Conservation (phyloP, 2,329 filamentous ascomycete species). For the Fusarium sp. region DNA sequence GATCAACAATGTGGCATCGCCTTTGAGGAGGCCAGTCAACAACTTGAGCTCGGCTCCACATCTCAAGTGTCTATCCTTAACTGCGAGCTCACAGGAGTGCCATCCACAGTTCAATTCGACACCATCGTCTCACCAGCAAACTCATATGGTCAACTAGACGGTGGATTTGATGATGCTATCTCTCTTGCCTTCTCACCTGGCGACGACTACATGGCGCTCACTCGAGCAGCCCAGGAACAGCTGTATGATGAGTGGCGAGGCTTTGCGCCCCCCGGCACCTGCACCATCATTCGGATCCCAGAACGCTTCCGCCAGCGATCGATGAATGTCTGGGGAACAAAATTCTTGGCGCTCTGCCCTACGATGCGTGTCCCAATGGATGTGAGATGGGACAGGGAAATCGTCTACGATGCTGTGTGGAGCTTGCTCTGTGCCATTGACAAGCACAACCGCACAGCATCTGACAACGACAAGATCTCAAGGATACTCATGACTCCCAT, state of each 20-base stretch:
- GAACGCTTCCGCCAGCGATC: constrained; percentile 45
- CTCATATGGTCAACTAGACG: constrained; percentile 65
- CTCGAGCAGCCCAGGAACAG: constrained; percentile 54
- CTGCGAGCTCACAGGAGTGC: constrained; percentile 52
- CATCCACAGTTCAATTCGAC: constrained; percentile 55
- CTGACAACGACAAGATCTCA: constrained; percentile 48
- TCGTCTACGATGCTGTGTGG: constrained; percentile 66
- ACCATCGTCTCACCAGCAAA: constrained; percentile 65
- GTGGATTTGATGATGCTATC: constrained; percentile 66
- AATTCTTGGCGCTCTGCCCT: constrained; percentile 62
- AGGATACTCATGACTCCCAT: constrained; percentile 63
- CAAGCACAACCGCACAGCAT: constrained; percentile 54
- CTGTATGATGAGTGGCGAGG: constrained; percentile 61
- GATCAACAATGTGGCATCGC: neutral
- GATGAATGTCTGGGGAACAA: constrained; percentile 55
- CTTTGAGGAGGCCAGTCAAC: constrained; percentile 43
- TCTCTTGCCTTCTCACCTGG: constrained; percentile 59
- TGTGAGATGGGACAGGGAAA: constrained; percentile 61
- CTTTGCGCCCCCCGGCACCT: constrained; percentile 62
- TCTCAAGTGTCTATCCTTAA: constrained; percentile 53
- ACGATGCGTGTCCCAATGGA: constrained; percentile 61
- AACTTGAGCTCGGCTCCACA: constrained; percentile 45
- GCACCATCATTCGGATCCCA: constrained; percentile 60
- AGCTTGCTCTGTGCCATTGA: constrained; percentile 61
- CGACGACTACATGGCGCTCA: constrained; percentile 60